These are phyloP conservation scores for Hypoxylon sp. DNA, from an alignment of 2,329 filamentous ascomycete species.

Conservation along the genomic window DNA sequence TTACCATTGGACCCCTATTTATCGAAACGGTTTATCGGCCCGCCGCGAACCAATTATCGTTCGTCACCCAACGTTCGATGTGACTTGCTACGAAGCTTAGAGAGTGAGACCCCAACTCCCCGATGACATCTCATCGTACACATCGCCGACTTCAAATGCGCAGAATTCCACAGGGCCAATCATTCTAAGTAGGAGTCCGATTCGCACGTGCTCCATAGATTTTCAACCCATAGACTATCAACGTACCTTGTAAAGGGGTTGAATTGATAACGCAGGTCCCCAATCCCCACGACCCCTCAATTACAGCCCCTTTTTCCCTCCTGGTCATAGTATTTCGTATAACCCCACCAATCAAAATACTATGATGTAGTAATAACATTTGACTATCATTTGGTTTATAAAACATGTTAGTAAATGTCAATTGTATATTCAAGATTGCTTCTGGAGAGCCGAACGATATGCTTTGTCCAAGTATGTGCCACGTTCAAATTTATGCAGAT, in stretches of 20 bases:
- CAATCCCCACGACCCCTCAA: background rate
- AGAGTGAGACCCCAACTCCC: background rate
- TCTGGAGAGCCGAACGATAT: background rate
- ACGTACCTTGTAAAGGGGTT: background rate
- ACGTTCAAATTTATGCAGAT: background rate
- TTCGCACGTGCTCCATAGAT: constrained; percentile 2
- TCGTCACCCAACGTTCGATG: background rate
- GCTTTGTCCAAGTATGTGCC: background rate
- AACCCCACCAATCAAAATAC: background rate
- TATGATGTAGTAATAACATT: background rate
- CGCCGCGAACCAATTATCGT: constrained; percentile 1
- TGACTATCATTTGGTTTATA: background rate
- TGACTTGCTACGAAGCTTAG: constrained; percentile 1
- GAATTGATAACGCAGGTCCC: background rate
- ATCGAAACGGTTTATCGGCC: constrained; percentile 1
- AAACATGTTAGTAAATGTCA: background rate
- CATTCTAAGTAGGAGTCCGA: background rate
- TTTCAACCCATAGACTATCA: background rate
- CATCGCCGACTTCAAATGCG: constrained; percentile 9
- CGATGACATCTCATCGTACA: constrained; percentile 3
- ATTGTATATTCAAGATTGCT: background rate
- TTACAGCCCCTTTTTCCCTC: background rate
- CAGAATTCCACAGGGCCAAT: background rate
- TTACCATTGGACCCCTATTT: background rate
- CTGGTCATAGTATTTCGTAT: background rate